Conservation (phyloP, 352 stramenopile genomes). For the Globisporangium paddicum region DNA sequence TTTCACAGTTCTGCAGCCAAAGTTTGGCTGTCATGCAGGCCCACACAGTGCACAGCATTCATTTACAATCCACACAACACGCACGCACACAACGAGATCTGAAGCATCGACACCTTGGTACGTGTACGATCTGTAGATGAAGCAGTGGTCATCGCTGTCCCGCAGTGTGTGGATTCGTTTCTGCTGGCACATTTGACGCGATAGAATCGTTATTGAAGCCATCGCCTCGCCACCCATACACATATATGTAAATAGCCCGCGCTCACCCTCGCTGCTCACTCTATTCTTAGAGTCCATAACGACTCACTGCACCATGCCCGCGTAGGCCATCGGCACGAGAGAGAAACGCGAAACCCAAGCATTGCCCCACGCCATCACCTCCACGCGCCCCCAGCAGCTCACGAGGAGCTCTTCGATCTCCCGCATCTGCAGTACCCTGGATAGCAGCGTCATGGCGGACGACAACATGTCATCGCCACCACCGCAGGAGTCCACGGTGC, state of each 20-base stretch:
- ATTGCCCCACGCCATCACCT: background rate
- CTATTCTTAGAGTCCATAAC: slow-evolving; percentile 2
- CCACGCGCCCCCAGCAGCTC: background rate
- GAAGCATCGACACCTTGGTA: background rate
- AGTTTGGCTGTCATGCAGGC: slow-evolving; percentile 1
- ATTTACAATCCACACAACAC: background rate
- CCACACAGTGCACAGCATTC: background rate
- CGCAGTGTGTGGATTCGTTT: no score
- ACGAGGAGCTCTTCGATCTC: background rate
- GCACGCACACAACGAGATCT: background rate
- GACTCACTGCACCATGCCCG: background rate
- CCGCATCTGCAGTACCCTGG: no score
- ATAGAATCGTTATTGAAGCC: background rate
- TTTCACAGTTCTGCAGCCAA: background rate
- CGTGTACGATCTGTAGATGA: background rate
- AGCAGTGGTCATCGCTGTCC: background rate
- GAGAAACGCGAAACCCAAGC: slow-evolving; percentile 4
- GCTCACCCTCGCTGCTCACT: background rate
- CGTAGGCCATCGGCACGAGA: background rate
- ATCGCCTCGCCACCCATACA: background rate
- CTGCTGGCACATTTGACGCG: background rate
- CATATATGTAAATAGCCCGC: background rate
- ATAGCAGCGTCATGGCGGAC: slow-evolving; percentile 9
- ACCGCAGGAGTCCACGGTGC: slow-evolving; percentile 17
- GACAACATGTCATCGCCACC: slow-evolving; percentile 1